Evolutionary conservation across 768 basidiomycete genomes (phyloP), one percentile per base, ranked within the genome.

Genomic region (Amanita subjunquillea): DNA sequence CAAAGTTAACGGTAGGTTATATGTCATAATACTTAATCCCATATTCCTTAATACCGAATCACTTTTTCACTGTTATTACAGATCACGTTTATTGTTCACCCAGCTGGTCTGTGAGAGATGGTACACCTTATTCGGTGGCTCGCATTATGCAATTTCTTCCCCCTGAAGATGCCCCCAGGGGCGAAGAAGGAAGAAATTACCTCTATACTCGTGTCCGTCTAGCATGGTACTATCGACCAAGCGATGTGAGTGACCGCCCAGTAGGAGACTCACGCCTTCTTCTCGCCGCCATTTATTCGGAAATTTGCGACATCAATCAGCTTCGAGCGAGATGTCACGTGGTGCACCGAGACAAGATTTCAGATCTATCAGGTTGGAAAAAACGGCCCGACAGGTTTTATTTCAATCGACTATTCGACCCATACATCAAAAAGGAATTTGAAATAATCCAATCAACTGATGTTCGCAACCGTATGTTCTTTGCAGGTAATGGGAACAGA

Each of bases 11-110:
- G 89, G 89, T 91, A 80, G 55, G 73, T 67, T 67, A 55, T 54
- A 54, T 49, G 56, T 60, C 56, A 48, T 48, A 58, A 57, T 50
- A 57, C 44, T 57, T 54, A 42, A 40, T 42, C 48, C 44, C 59
- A 36, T 41, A 48, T 51, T 43, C 30, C 41, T 17, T 48, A 25
- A 40, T 52, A 1, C 15, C 63, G 67, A 10, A 30, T 62, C 58
- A 56, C 60, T 66, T 69, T 75, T 70, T 77, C 67, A 63, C 25
- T 8, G 32, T 37, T 29, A 37, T 22, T 45, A 29, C 60, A 96
- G 95, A 97, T 69, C 93, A 97, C 72, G 94, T 97, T 60, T 98
- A 96, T 65, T 91, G 91, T 70, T 92, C 94, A 30, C 88, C 92
- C 29, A 87, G 83, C 56, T 97, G 92, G 92, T 79, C 84, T 53